Base-by-base conservation (phyloP, 169 alveolate genomes). In the Eimeria acervulina region DNA sequence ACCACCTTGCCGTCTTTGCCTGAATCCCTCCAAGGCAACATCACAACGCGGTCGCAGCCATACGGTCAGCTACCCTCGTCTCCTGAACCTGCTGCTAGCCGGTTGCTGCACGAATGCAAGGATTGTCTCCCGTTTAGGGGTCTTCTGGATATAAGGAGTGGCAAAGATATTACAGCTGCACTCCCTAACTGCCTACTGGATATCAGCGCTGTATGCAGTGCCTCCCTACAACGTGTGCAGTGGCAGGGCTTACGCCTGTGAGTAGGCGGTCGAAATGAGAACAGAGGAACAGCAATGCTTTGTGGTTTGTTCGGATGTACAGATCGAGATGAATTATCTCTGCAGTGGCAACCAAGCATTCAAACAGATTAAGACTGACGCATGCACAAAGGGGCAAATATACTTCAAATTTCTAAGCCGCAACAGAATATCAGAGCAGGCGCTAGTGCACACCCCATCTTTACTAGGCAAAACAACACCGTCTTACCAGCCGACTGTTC, bases 1-100 rank as follows among this genome's bases (percentile, higher is more conserved):
- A 95, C 98, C 98, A 97, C 40, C 96, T 97, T 33, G 96, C 96
- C 21, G 94, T 80, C 83, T 92, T 94, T 33, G 87, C 88, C 95
- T 91, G 90, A 70, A n/a, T 26, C 21, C 10, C 81, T 33, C 47
- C 36, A 89, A 44, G 21, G 76, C 47, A 68, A 47, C 21, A 19
- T 51, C 72, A 51, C 55, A 61, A 33, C 28, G 78, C 63, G 28
- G 26, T 21, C 21, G 38, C 51, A 36, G 33, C 51, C 44, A 51
- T 15, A 21, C 12, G 5, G 55, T 4, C 42, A 33, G 52, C 36
- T 84, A 52, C 47, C 61, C 2, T 8, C 13, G 21, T 42, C 51
- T 2, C 17, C 66, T 4, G 38, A 15, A 36, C 1, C 68, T 40
- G 47, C 44, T 47, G 36, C 68, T 80, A 42, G 23, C 68, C 59